A percentile compares a stretch with the other conserved stretches of the same genome.
These are phyloP conservation scores for Trichoderma atroviride DNA, from an alignment of 2,329 filamentous ascomycete genomes.

Conservation along the genomic window DNA sequence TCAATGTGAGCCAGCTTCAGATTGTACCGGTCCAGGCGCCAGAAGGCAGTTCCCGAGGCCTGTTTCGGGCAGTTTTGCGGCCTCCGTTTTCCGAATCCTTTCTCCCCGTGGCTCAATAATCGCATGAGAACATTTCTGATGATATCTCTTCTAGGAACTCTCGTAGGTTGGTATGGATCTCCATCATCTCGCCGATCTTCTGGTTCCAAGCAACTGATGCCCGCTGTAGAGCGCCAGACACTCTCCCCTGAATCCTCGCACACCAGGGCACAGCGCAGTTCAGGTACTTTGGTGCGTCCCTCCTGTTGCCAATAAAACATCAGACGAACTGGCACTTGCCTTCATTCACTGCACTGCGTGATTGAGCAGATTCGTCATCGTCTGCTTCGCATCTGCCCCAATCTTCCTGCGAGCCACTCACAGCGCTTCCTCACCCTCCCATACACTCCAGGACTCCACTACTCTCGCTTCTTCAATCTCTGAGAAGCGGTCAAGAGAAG, in stretches of 20 bases:
- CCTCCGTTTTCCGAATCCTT: background rate
- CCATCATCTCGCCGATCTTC: background rate
- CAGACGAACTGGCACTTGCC: background rate
- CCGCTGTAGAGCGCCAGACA: background rate
- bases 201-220: background rate
- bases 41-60: too few relatives aligned
- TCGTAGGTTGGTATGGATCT: background rate
- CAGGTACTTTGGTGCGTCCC: background rate
- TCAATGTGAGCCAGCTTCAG: background rate
- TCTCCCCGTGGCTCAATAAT: background rate
- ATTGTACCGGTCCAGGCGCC: background rate
- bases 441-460: background rate
- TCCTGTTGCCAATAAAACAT: background rate
- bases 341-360: background rate
- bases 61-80: background rate
- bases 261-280: too few relatives aligned
- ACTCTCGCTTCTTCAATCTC: background rate
- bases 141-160: background rate
- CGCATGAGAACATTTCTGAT: background rate
- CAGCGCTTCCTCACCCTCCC: background rate
- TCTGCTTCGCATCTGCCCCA: background rate
- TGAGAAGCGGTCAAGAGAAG: background rate
- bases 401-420: background rate
- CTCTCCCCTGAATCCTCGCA: too few relatives aligned
- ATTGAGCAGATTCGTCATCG: background rate